These are phyloP conservation scores for Sinapis alba DNA, from an alignment of 441 rosid species.

Conservation along the genomic window DNA sequence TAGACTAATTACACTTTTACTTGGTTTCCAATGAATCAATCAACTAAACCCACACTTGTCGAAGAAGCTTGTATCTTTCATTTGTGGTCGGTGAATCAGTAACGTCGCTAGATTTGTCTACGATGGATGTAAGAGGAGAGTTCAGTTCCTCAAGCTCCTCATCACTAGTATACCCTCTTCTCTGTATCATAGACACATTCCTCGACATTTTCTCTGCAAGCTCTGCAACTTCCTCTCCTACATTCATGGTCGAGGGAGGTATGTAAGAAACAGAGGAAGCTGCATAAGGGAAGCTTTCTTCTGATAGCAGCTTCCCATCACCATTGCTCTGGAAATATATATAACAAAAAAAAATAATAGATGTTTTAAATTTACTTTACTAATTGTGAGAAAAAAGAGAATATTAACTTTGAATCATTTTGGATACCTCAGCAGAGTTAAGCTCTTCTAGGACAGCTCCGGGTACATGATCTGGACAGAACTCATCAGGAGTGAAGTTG, in stretches of 20 bases:
- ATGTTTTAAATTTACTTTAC: not conserved
- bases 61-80: slow-evolving; percentile 76
- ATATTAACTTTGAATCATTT: not conserved
- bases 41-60: slow-evolving; percentile 69
- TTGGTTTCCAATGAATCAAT: slow-evolving; percentile 4
- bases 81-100: slow-evolving; percentile 34
- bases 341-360: not conserved
- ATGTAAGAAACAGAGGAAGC: slow-evolving; percentile 66
- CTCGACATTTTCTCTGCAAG: slow-evolving; percentile 52
- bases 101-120: slow-evolving; percentile 43
- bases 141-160: slow-evolving; percentile 86
- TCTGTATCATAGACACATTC: slow-evolving; percentile 60
- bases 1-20: not conserved
- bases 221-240: slow-evolving; percentile 69
- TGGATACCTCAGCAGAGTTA: slow-evolving; percentile 72
- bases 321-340: slow-evolving; percentile 48
- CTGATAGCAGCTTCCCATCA: slow-evolving; percentile 61
- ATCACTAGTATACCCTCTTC: slow-evolving; percentile 89
- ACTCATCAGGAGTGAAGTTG: slow-evolving; percentile 91
- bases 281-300: slow-evolving; percentile 72
- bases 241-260: slow-evolving; percentile 60
- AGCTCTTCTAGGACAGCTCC: slow-evolving; percentile 82
- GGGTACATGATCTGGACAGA: slow-evolving; percentile 84
- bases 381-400: slow-evolving; percentile 4
- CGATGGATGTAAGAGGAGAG: slow-evolving; percentile 66